Conservation (phyloP, 2,329 filamentous ascomycete genomes). For the Cordyceps cateniannulata region DNA sequence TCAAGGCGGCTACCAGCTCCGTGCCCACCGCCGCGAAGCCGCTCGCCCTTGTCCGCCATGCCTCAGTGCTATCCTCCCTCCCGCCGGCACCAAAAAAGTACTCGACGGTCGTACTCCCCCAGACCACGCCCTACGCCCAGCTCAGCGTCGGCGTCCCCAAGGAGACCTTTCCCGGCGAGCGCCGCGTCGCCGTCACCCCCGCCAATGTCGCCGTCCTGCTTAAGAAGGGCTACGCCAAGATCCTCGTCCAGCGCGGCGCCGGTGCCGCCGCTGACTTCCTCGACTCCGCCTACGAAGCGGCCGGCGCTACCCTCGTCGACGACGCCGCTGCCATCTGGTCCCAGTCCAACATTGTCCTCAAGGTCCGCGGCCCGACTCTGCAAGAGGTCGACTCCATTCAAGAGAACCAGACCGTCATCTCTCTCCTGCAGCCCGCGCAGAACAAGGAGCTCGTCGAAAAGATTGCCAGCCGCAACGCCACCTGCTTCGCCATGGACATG, state of each 20-base stretch:
- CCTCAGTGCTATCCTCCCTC: conserved; percentile 24
- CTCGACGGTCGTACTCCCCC: conserved; percentile 34
- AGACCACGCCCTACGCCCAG: conserved; percentile 58
- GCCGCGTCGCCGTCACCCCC: conserved; percentile 77
- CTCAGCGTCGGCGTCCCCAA: conserved; percentile 73
- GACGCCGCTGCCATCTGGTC: conserved; percentile 62
- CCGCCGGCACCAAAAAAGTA: conserved; percentile 25
- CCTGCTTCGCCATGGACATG: conserved; percentile 86
- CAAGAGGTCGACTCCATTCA: conserved; percentile 64
- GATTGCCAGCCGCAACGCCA: conserved; percentile 64
- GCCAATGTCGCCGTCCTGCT: conserved; percentile 74
- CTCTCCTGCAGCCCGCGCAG: conserved; percentile 76
- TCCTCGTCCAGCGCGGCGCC: conserved; percentile 77
- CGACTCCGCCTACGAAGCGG: conserved; percentile 69
- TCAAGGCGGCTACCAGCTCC: conserved; percentile 22
- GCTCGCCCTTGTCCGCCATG: conserved; percentile 32
- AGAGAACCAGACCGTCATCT: conserved; percentile 68
- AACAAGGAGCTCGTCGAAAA: conserved; percentile 70
- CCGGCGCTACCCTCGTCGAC: conserved; percentile 72
- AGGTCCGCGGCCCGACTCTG: conserved; percentile 69
- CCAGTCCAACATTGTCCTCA: conserved; percentile 71
- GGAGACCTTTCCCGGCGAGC: conserved; percentile 73
- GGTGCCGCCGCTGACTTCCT: conserved; percentile 70
- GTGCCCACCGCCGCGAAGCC: conserved; percentile 24
- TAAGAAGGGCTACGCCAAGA: conserved; percentile 75